Evolutionary conservation across 352 stramenopile species (phyloP), one percentile per base, ranked within the genome.

Genomic region (Globisporangium ultimum): DNA sequence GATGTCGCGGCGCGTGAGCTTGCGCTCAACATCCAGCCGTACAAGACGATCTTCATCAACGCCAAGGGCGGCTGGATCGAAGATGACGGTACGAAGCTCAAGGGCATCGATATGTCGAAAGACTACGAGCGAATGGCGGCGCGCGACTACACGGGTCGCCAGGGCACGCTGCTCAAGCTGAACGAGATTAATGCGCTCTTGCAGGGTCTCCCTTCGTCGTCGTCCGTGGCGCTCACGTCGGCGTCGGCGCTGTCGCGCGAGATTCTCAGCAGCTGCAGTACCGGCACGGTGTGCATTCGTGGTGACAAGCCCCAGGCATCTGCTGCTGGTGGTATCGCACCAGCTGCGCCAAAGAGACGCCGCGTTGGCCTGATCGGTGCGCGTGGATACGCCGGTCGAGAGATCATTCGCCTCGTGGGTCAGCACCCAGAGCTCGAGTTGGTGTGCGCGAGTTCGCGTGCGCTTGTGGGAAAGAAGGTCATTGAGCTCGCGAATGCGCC

Each of bases 101-200:
- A 87, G 66, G 68, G 76, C 22, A 91, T 97, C 60, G 73, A 86
- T 63, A 93, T 96, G 84, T 57, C 71, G 22, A 84, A 75, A 40
- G 80, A 96, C 68, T 96, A 93, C 61, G 76, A 70, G 60, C 56
- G 51, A 32, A 91, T 97, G 79, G 83, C 82, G 12, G 64, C 80
- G 13, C 73, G 72, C 15, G 86, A 96, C 74, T 97, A 96, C 71
- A 92, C 81, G 20, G 88, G 88, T 15, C 87, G 88, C 40, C 87
- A 97, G 58, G 88, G 88, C 50, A 97, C 88, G 54, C 76, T 96
- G n/a, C 76, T 97, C 54, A 96, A 97, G 76, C 74, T 97, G 15
- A 96, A 95, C 55, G 88, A 97, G 71, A 95, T 97, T 67, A 88
- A 96, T 67, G 70, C 73, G 34, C 73, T 97, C 18, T 68, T 95